phyloP scores from a whole-genome alignment of 305 asterid genomes.

The Caryopteris hybrid region DNA sequence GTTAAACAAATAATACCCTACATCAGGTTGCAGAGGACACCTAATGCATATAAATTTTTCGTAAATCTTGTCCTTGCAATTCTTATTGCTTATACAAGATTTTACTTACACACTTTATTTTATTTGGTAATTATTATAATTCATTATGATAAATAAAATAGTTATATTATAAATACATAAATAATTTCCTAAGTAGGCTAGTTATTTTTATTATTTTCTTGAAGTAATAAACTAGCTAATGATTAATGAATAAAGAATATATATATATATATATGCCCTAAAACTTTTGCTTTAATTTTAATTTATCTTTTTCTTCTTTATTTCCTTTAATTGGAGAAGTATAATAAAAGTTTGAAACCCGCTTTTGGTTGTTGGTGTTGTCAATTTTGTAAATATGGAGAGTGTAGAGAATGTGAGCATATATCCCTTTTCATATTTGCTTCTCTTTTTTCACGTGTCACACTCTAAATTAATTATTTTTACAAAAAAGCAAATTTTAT shows the following conservation, averaged over 20 bases:
- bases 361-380: constrained; percentile 20
- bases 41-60: no score
- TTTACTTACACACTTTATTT: no score
- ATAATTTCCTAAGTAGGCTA: no score
- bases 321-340: constrained; percentile 23
- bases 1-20: no score
- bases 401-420: constrained; percentile 21
- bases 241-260: constrained; percentile 1
- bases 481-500: not conserved
- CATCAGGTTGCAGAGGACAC: no score
- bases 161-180: no score
- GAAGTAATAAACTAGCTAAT: not conserved
- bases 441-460: constrained; percentile 34
- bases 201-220: no score
- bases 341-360: constrained; percentile 14
- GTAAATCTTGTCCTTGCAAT: no score
- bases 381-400: constrained; percentile 18
- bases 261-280: no score
- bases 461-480: constrained; percentile 11
- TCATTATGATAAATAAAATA: no score
- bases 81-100: no score
- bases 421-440: constrained; percentile 29
- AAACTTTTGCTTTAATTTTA: constrained; percentile 25
- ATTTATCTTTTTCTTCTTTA: not conserved
- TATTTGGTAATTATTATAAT: no score